phyloP scores from a whole-genome alignment of 768 basidiomycete species.

The Tulasnella sp. region DNA sequence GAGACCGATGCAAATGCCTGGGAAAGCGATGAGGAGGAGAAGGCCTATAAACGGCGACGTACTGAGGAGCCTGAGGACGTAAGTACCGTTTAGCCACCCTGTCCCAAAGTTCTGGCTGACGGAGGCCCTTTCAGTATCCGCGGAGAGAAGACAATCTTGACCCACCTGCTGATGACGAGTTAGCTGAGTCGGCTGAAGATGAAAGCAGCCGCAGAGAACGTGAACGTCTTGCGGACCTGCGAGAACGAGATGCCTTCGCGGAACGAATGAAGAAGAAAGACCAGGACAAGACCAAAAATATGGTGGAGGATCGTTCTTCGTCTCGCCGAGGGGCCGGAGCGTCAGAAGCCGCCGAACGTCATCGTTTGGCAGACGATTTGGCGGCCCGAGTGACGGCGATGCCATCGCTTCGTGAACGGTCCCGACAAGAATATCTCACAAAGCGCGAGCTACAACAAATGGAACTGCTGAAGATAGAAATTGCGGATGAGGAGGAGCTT shows the following conservation, averaged over 20 bases:
- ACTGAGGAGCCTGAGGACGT: constrained; percentile 38
- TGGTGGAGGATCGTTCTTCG: constrained; percentile 89
- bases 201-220: constrained; percentile 72
- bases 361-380: constrained; percentile 75
- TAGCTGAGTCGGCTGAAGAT: constrained; percentile 51
- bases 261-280: constrained; percentile 81
- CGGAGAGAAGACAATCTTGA: constrained; percentile 39
- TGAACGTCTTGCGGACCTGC: constrained; percentile 71
- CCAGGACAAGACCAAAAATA: constrained; percentile 76
- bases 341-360: constrained; percentile 75
- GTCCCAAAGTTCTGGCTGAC: neutral
- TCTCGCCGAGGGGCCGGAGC: constrained; percentile 61
- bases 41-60: constrained; percentile 48
- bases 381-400: constrained; percentile 49
- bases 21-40: constrained; percentile 37
- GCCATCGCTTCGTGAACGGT: constrained; percentile 77
- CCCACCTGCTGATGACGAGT: constrained; percentile 27
- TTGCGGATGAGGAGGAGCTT: constrained; percentile 87
- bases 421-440: constrained; percentile 91
- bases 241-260: constrained; percentile 90
- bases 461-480: constrained; percentile 86
- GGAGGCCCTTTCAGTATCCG: neutral
- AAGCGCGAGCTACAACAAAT: constrained; percentile 96
- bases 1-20: too few relatives aligned
- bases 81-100: neutral